Conservation (phyloP, 768 basidiomycete genomes). For the Pleurotus pulmonarius region DNA sequence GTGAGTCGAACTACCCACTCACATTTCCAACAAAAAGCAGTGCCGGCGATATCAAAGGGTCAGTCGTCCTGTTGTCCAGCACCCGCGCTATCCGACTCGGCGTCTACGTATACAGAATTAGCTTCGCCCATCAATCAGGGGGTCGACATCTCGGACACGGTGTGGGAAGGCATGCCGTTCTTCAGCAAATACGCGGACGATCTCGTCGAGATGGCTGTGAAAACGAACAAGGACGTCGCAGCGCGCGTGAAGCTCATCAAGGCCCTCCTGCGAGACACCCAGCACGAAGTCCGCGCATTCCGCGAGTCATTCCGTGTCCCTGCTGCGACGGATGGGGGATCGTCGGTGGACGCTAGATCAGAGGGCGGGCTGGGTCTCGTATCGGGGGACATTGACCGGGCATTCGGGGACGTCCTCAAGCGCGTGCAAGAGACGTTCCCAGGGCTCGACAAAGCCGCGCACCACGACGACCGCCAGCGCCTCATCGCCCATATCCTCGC, state of each 20-base stretch:
- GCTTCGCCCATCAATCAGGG: no score
- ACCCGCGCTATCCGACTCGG: no score
- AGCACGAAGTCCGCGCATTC: neutral
- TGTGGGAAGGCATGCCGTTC: neutral
- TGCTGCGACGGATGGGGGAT: neutral
- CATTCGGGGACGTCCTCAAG: conserved; percentile 17
- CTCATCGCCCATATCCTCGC: conserved; percentile 19
- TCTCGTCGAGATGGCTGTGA: neutral
- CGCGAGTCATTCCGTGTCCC: neutral
- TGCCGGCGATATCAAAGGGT: no score
- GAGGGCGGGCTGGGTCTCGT: conserved; percentile 7
- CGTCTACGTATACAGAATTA: no score
- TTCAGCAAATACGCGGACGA: neutral
- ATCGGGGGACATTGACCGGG: conserved; percentile 12
- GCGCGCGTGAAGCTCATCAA: neutral
- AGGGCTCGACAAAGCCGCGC: conserved; percentile 24
- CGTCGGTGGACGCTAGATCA: neutral
- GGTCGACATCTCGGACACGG: neutral
- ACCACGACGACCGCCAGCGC: conserved; percentile 20
- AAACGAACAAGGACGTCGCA: neutral
- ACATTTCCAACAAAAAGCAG: no score
- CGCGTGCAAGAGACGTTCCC: conserved; percentile 26
- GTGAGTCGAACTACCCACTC: no score
- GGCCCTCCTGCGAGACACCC: neutral
- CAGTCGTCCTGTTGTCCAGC: no score